Conservation (phyloP, 177 flowering plant species). For the Vitis hybrid region DNA sequence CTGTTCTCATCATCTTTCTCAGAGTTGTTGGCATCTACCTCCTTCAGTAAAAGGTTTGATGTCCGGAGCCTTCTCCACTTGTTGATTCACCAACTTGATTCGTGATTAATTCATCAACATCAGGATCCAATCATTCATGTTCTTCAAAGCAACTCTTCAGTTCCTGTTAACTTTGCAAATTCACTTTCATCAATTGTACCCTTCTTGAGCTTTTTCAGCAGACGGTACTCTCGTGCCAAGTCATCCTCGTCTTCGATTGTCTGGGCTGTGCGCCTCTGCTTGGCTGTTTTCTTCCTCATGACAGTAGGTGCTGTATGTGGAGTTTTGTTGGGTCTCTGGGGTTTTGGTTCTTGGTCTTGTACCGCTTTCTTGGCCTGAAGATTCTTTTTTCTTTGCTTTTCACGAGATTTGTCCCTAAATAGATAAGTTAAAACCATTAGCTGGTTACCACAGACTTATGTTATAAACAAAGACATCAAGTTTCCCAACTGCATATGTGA, state of each 20-base stretch:
- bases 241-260: slow-evolving; percentile 78
- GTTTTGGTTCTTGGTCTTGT: slow-evolving; percentile 32
- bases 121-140: background rate
- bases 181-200: slow-evolving; percentile 78
- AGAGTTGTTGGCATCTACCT: no score
- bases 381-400: slow-evolving; percentile 86
- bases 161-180: slow-evolving; percentile 74
- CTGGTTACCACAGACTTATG: background rate
- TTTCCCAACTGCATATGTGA: background rate
- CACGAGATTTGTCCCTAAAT: slow-evolving; percentile 79
- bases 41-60: no score
- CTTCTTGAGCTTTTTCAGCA: slow-evolving; percentile 78
- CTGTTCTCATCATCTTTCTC: no score
- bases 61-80: no score
- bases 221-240: slow-evolving; percentile 70
- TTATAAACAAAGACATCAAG: background rate
- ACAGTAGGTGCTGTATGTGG: slow-evolving; percentile 28
- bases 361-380: slow-evolving; percentile 58
- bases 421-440: background rate
- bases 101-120: no score
- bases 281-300: slow-evolving; percentile 78
- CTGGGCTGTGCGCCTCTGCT: slow-evolving; percentile 80
- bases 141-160: slow-evolving; percentile 55
- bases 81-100: no score
- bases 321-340: slow-evolving; percentile 34